These are phyloP conservation scores for Cyclostephanos tholiformis DNA, from an alignment of 108 stramenopile genomes.

Conservation along the genomic window DNA sequence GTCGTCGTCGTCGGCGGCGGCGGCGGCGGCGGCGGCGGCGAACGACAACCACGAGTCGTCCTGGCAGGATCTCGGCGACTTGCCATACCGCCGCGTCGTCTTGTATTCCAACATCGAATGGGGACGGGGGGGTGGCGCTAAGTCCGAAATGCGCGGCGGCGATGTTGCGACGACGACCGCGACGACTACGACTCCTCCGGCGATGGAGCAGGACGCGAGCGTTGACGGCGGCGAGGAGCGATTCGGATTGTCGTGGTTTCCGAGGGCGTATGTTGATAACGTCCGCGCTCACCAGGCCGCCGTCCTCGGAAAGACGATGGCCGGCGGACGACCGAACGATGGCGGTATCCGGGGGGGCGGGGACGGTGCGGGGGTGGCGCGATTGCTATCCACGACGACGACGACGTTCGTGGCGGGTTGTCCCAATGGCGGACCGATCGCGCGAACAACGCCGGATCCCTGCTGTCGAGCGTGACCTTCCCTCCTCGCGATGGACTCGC, in stretches of 20 bases:
- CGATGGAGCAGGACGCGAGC: background rate
- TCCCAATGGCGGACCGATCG: slow-evolving; percentile 86
- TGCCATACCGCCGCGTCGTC: slow-evolving; percentile 80
- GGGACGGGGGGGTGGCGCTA: slow-evolving; percentile 23
- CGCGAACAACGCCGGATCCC: slow-evolving; percentile 69
- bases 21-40: background rate
- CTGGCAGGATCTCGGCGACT: slow-evolving; percentile 82
- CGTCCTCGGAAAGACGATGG: slow-evolving; percentile 23
- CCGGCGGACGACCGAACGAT: background rate
- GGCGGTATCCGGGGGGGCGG: too few relatives aligned
- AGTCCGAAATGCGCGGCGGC: background rate
- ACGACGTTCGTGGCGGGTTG: slow-evolving; percentile 75
- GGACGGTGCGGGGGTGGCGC: slow-evolving; percentile 50
- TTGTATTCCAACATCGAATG: slow-evolving; percentile 72
- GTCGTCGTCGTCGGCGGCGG: too few relatives aligned
- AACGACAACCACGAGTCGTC: slow-evolving; percentile 48
- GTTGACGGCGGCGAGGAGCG: slow-evolving; percentile 28
- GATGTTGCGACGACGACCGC: background rate
- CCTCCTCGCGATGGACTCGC: slow-evolving; percentile 45
- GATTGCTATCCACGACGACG: slow-evolving; percentile 67
- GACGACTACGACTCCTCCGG: too few relatives aligned
- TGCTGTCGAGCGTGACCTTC: slow-evolving; percentile 60
- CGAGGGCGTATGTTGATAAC: slow-evolving; percentile 38
- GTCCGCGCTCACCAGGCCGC: slow-evolving; percentile 35
- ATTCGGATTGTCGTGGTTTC: slow-evolving; percentile 43